Base-by-base conservation (phyloP, 2,329 filamentous ascomycete genomes). In the Aureobasidium zeae region DNA sequence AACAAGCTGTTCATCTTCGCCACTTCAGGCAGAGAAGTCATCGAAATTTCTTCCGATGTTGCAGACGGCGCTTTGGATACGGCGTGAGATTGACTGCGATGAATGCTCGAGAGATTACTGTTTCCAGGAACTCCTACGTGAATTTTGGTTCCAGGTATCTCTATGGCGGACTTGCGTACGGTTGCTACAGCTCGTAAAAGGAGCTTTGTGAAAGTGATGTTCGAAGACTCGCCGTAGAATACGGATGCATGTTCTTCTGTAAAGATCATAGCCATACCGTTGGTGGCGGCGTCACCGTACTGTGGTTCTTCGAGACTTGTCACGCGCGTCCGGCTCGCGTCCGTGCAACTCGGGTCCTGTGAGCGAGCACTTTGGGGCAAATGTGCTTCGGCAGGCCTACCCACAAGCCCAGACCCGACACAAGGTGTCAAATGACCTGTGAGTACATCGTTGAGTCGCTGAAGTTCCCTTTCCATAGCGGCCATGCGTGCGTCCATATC, bases 161-260 rank as follows among this genome's bases (percentile, higher is more conserved):
- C 17, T 31, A 13, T 21, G 10, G 4, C 6, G 8, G 25, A 16
- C 8, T 29, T 29, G 17, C 32, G 20, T 2, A 29, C 20, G 5
- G 31, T 24, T n/a, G 29, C 49, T 20, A 61, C 51, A 10, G 61
- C 55, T 22, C 55, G 53, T 13, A 61, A 58, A 16, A 68, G 58
- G 24, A 63, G 57, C 4, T 62, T 55, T 7, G 59, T 57, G 45
- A 68, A 65, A 9, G 62, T 60, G 37, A 67, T 66, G 49, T 68
- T 68, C 2, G 65, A 67, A 5, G 64, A 64, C 42, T 36, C 60
- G 56, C 63, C 64, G 37, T 63, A 63, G 41, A 59, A 64, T 5
- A 56, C 60, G 3, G 52, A 58, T 21, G 62, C 58, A 32, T 61
- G 55, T 35, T 65, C 63, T 32, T 64, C 55, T 1, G 60, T 57